These are phyloP conservation scores for Trichaptum fuscoviolaceum DNA, from an alignment of 768 basidiomycete genomes.

Conservation along the genomic window DNA sequence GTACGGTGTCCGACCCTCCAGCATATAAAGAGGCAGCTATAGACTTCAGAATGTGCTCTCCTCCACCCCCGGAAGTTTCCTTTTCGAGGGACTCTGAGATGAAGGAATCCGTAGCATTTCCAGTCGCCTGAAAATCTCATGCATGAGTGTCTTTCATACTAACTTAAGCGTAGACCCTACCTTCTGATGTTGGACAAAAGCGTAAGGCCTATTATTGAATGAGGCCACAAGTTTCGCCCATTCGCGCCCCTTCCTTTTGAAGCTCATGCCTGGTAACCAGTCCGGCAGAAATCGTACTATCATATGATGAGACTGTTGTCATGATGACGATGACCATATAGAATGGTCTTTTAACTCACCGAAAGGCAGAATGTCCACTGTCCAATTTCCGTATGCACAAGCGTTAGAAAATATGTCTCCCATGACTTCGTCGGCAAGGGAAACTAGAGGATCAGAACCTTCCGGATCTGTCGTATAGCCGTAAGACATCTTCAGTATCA, in stretches of 20 bases:
- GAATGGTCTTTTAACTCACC: no score
- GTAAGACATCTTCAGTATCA: conserved; percentile 24
- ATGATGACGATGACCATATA: no score
- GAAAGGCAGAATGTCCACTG: conserved; percentile 34
- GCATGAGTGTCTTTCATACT: no score
- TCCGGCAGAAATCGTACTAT: conserved; percentile 27
- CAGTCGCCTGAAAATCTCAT: conserved; percentile 3
- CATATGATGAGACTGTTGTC: no score
- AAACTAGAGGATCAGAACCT: conserved; percentile 32
- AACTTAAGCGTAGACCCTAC: no score
- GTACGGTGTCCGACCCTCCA: conserved; percentile 35
- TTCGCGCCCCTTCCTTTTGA: conserved; percentile 27
- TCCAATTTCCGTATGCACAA: conserved; percentile 29
- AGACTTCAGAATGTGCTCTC: conserved; percentile 26
- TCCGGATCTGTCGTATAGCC: conserved; percentile 21
- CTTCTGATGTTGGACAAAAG: conserved; percentile 30
- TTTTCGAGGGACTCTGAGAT: not conserved
- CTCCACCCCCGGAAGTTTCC: conserved; percentile 9
- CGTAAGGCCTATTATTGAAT: conserved; percentile 23
- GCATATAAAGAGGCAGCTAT: conserved; percentile 24
- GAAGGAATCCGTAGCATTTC: not conserved
- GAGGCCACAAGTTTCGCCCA: conserved; percentile 16
- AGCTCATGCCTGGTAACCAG: conserved; percentile 32
- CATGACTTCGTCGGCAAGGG: conserved; percentile 22
- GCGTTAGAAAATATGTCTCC: not conserved